These are phyloP conservation scores for Leishmania aethiopica DNA, from an alignment of 208 protist species.

Conservation along the genomic window DNA sequence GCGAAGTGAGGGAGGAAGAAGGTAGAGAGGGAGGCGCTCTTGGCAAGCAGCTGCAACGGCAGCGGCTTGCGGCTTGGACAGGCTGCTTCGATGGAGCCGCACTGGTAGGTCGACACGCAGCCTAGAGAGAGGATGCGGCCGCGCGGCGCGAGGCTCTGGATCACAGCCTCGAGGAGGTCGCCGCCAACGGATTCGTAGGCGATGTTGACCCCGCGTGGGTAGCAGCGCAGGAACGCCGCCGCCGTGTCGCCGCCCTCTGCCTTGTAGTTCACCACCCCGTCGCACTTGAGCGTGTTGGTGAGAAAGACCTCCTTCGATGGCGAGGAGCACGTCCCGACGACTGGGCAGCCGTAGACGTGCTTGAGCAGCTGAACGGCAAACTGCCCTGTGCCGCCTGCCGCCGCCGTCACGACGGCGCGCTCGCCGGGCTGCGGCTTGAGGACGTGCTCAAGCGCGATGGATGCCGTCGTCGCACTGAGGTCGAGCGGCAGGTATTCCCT, in stretches of 20 bases:
- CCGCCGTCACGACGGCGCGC: constrained; percentile 86
- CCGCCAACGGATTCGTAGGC: constrained; percentile 94
- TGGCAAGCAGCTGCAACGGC: constrained; percentile 68
- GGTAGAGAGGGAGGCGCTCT: constrained; percentile 79
- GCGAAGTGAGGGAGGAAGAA: constrained; percentile 89
- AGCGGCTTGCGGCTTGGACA: constrained; percentile 38
- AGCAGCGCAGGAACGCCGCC: constrained; percentile 29
- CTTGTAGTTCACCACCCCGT: constrained; percentile 81
- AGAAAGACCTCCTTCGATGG: constrained; percentile 80
- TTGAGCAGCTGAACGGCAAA: constrained; percentile 92
- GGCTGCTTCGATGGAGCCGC: constrained; percentile 26
- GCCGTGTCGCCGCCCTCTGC: constrained; percentile 5
- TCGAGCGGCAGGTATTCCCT: constrained; percentile 74
- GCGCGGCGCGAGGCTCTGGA: constrained; percentile 63
- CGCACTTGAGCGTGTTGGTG: constrained; percentile 57
- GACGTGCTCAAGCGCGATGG: constrained; percentile 79
- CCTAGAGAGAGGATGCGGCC: constrained; percentile 87
- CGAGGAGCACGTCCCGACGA: constrained; percentile 90
- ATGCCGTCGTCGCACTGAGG: constrained; percentile 87
- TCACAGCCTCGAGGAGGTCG: constrained; percentile 63
- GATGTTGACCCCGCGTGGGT: constrained; percentile 79
- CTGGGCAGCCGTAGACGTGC: constrained; percentile 72
- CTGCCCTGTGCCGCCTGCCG: constrained; percentile 89
- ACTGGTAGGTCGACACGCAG: constrained; percentile 72
- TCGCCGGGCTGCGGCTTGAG: constrained; percentile 72